phyloP scores from a whole-genome alignment of 306 rosid species.

The Cucurbita pepo region DNA sequence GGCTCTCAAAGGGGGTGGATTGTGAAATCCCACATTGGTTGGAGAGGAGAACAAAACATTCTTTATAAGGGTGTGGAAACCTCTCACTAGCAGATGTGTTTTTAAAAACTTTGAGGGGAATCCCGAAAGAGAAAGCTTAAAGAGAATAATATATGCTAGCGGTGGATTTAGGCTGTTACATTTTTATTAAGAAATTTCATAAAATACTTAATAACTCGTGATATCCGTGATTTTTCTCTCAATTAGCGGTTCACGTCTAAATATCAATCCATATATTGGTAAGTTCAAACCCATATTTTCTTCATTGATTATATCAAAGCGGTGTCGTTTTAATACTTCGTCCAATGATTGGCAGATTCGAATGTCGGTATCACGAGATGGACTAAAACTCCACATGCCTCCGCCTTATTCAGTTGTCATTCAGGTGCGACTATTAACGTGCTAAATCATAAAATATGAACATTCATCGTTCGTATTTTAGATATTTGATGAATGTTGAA shows the following conservation, averaged over 20 bases:
- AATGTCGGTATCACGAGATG: constrained; percentile 23
- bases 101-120: too few species aligned
- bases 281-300: background rate
- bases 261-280: too few species aligned
- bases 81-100: too few species aligned
- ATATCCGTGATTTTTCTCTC: background rate
- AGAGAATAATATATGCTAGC: too few species aligned
- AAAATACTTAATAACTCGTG: background rate
- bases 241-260: too few species aligned
- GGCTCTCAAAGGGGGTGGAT: too few species aligned
- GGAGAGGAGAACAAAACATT: too few species aligned
- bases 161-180: too few species aligned
- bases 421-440: constrained; percentile 41
- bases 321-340: background rate
- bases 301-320: background rate
- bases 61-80: too few species aligned
- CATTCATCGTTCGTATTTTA: background rate
- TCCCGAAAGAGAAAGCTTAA: too few species aligned
- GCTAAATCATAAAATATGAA: background rate
- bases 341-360: constrained; percentile 41
- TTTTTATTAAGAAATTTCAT: too few species aligned
- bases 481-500: background rate
- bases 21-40: too few species aligned
- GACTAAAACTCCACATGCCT: constrained; percentile 45
- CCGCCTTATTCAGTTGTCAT: constrained; percentile 69